Percentiles rank a stretch among this genome's conserved stretches.
Evolutionary conservation across 202 grass and related monocot genomes (phyloP).

Genomic region (Panicum virgatum): DNA sequence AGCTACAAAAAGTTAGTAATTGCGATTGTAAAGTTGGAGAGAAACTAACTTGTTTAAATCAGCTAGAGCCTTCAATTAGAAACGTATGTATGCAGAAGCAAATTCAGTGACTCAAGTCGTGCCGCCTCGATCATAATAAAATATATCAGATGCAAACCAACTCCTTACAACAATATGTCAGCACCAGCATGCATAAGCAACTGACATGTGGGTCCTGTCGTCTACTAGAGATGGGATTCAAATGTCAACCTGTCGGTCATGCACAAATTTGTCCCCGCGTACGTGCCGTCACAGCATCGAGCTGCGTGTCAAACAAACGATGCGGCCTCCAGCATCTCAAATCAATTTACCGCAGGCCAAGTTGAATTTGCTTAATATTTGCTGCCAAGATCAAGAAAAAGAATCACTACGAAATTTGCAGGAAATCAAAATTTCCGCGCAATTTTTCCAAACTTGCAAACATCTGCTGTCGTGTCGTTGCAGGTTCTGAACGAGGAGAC

Average conservation of each 20-base stretch:
- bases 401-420: background rate
- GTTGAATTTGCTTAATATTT: background rate
- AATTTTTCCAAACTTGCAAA: background rate
- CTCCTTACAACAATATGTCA: too few species aligned
- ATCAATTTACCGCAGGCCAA: background rate
- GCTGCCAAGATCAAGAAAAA: background rate
- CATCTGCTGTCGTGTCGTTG: background rate
- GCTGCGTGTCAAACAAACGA: background rate
- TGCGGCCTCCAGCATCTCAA: background rate
- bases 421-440: background rate
- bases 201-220: background rate
- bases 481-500: constrained; percentile 87
- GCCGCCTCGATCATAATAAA: too few species aligned
- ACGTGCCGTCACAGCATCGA: background rate
- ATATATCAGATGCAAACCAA: too few species aligned
- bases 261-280: background rate
- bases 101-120: too few species aligned
- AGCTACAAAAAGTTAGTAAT: too few species aligned
- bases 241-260: background rate
- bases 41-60: too few species aligned
- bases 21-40: too few species aligned
- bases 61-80: too few species aligned
- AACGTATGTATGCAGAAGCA: too few species aligned
- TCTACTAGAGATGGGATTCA: background rate
- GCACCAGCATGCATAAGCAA: background rate